Base-by-base conservation (phyloP, 23 red algal species). In the Cyanidioschyzon merolae region DNA sequence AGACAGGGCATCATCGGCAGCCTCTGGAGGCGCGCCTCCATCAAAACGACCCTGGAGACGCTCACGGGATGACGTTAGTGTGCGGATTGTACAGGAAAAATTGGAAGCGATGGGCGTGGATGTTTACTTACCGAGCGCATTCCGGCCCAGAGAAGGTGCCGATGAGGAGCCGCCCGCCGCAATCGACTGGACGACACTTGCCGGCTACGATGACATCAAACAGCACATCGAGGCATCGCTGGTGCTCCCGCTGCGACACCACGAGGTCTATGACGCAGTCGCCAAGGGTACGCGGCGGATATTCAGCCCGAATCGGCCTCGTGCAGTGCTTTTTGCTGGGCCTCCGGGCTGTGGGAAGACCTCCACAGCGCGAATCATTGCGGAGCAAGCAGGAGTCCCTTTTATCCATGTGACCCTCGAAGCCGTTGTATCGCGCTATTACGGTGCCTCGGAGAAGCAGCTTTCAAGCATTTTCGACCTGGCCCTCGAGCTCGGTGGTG, bases 321-420 rank as follows among this genome's bases (percentile, higher is more conserved):
- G 87, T 58, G 92, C 92, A 2, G 75, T 96, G 18, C 79, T 96
- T 2, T 90, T 90, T 50, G 86, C 86, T 67, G 92, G 92, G 75
- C 83, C 87, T 45, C 92, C 92, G 38, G 92, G 92, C 0, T 88
- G 84, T 67, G 92, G 92, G 38, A 96, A 96, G 77, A 96, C 87
- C 1, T 57, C 85, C 0, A 80, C 76, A 37, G 92, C 92, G 2
- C 79, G 84, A 40, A 83, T 96, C 27, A 58, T 96, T 1, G 87
- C 92, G 1, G 79, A 83, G 0, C 76, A 81, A 57, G 89, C 87
- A 77, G 92, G 83, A 15, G 83, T 90, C 26, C 87, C 87, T 1
- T 96, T 96, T 50, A 87, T 96, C 1, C 87, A 90, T 74, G 58
- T 96, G 39, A 85, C 77, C 2, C 59, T 96, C 34, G 92, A 96